Percentiles rank a stretch among this genome's conserved stretches.
These are phyloP conservation scores for Schwanniomyces yamadae DNA, from an alignment of 805 yeast species.

Conservation along the genomic window DNA sequence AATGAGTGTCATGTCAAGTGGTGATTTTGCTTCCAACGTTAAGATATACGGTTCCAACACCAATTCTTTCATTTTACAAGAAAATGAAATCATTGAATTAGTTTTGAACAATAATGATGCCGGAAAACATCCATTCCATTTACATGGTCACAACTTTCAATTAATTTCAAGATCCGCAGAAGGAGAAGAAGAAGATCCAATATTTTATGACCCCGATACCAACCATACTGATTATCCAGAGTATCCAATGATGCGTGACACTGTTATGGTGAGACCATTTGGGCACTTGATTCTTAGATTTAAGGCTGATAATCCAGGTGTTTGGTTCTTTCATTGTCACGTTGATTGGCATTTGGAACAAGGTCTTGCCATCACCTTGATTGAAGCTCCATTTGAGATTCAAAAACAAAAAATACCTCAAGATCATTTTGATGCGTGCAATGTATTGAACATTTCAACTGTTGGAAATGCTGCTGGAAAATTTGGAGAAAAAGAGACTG, in stretches of 20 bases:
- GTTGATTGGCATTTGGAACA: slow-evolving; percentile 98
- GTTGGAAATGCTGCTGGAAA: slow-evolving; percentile 71
- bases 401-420: slow-evolving; percentile 42
- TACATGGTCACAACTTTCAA: slow-evolving; percentile 94
- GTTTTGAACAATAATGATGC: slow-evolving; percentile 84
- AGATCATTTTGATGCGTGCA: slow-evolving; percentile 52
- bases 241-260: slow-evolving; percentile 83
- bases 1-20: slow-evolving; percentile 73
- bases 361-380: slow-evolving; percentile 77
- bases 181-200: slow-evolving; percentile 52
- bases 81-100: slow-evolving; percentile 71
- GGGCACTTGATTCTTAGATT: slow-evolving; percentile 85
- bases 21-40: slow-evolving; percentile 53
- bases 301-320: slow-evolving; percentile 94
- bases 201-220: slow-evolving; percentile 40
- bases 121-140: slow-evolving; percentile 96
- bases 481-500: slow-evolving; percentile 42
- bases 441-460: slow-evolving; percentile 42
- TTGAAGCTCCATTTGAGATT: slow-evolving; percentile 80
- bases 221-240: slow-evolving; percentile 48
- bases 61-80: slow-evolving; percentile 66
- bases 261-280: slow-evolving; percentile 73
- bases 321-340: slow-evolving; percentile 98
- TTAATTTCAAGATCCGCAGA: slow-evolving; percentile 68
- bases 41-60: slow-evolving; percentile 77